Evolutionary conservation across 2,329 filamentous ascomycete genomes (phyloP), one percentile per base, ranked within the genome.

Genomic region (Akanthomyces dipterigenus): DNA sequence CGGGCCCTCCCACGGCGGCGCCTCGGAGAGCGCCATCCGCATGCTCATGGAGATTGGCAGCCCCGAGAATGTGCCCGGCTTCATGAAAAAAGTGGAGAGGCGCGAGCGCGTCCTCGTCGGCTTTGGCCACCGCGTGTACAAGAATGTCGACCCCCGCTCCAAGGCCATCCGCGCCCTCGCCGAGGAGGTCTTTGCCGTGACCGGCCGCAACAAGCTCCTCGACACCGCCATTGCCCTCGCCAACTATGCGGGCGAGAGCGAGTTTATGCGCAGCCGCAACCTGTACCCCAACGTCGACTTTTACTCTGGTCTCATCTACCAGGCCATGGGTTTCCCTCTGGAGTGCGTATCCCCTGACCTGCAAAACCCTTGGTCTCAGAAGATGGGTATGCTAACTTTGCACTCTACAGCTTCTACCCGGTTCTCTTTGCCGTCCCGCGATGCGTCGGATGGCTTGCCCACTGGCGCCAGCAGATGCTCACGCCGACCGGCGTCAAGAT

Each of bases 1-100:
- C 65, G 83, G 83, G 0, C 82, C 82, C 0, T 80, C 83, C 0
- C 83, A 86, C 69, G 83, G 82, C 60, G 83, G 82, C n/a, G 83
- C 83, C 3, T 82, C 80, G 0, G 83, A 85, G 64, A 77, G 78
- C 24, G 82, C 82, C 0, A 83, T 84, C 67, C 77, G 79, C 53
- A 80, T 80, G 74, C 72, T 84, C 5, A 78, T 78, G 65, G 75
- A 79, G 65, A 80, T 84, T 59, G 80, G 80, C 18, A 75, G 71
- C 1, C 76, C 77, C 2, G 78, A 80, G 48, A 80, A 80, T 42
- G 80, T 83, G 4, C 79, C 80, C 0, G 72, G 70, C 0, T 78
- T 81, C 59, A 81, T 84, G 70, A 68, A 74, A 2, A 73, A 77
- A 45, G 81, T 83, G 0, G 80, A 83, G 70, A 72, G 67, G 64